Base-by-base conservation (phyloP, 2,329 filamentous ascomycete genomes). In the Stemphylium beticola region DNA sequence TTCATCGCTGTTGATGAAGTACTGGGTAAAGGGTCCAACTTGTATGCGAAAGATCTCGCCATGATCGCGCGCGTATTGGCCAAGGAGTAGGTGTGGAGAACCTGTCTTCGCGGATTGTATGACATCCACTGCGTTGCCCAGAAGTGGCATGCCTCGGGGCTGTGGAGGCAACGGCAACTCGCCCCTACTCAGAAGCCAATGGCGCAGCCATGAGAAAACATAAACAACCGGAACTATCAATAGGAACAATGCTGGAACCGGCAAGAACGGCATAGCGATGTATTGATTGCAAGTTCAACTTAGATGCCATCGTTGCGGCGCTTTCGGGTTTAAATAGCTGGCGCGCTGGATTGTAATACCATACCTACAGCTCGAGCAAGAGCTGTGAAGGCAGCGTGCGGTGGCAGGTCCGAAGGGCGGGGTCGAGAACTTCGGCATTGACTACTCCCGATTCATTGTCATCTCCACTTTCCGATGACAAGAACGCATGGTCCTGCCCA, bases 1-100 rank as follows among this genome's bases (percentile, higher is more conserved):
- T 31, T 72, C 63, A 1, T 77, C 75, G 38, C 57, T 74, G 61
- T 77, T 78, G 52, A 80, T 59, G 18, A 77, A 61, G 5, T 53
- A 53, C 31, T 57, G 40, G 4, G 45, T 53, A 41, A 57, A 47
- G 4, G 49, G 49, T 1, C 49, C 54, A 18, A 33, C 54, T 49
- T 57, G 11, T 10, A 57, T 40, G 4, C 45, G 54, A 9, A 53
- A 44, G 9, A 57, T 50, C 14, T 53, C 54, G 12, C 54, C 49
- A 18, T 38, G 11, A 9, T 42, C 31, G 9, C 49, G 49, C 4
- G 54, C 54, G 9, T 43, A 53, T 12, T 46, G 24, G 5, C 22
- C 49, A 18, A 57, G 49, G 4, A 57, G 45, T 1, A 53, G 41
- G n/a, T n/a, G 34, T 57, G 49, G 7, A 52, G 49, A 14, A 14